Conservation (phyloP, 192 early-diverging fungal genomes). For the Gaertneriomyces sp. region DNA sequence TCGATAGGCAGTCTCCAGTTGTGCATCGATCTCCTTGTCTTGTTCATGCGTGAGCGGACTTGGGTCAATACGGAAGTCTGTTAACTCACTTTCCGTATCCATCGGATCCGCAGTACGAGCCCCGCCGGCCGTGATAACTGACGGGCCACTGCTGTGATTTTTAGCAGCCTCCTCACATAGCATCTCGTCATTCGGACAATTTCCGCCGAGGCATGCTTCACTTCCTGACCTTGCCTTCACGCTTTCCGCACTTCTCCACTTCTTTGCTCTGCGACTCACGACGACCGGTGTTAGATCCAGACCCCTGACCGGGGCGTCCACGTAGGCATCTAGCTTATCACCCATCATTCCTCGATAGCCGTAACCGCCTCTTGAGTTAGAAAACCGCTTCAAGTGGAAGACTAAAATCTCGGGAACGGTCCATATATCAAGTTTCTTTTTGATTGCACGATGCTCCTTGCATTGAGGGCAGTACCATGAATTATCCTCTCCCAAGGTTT, state of each 20-base stretch:
- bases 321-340: slow-evolving; percentile 71
- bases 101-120: background rate
- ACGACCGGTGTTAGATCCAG: slow-evolving; percentile 58
- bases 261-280: slow-evolving; percentile 22
- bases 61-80: background rate
- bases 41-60: background rate
- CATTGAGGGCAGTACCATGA: slow-evolving; percentile 77
- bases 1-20: background rate
- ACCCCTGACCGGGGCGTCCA: slow-evolving; percentile 65
- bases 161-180: background rate
- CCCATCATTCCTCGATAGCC: slow-evolving; percentile 51
- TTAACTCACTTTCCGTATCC: background rate
- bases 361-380: slow-evolving; percentile 44
- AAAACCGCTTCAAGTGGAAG: slow-evolving; percentile 80
- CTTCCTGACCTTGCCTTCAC: background rate
- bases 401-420: slow-evolving; percentile 73
- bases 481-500: slow-evolving; percentile 70
- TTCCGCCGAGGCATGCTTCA: background rate
- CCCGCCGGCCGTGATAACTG: background rate
- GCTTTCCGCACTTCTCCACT: slow-evolving; percentile 6
- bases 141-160: background rate
- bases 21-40: background rate
- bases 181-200: background rate
- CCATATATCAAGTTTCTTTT: slow-evolving; percentile 80
- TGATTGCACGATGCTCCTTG: slow-evolving; percentile 69